These are phyloP conservation scores for Xylariaceae sp. DNA, from an alignment of 2,329 filamentous ascomycete species.

Conservation along the genomic window DNA sequence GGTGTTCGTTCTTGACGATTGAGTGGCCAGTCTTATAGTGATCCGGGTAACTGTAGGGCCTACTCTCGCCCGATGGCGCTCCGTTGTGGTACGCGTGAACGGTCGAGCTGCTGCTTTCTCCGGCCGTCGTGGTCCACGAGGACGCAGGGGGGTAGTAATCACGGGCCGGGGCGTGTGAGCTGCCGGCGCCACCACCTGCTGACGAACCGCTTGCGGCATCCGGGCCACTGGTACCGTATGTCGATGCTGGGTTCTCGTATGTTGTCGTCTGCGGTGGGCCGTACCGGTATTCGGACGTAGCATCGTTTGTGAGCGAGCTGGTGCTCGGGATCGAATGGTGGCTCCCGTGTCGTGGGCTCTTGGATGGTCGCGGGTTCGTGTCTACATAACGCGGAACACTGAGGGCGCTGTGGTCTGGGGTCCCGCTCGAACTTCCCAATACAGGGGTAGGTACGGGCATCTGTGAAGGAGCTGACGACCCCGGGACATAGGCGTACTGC, in stretches of 20 bases:
- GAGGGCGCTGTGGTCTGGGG: constrained; percentile 42
- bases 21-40: constrained; percentile 41
- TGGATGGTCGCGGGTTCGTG: constrained; percentile 47
- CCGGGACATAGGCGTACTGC: constrained; percentile 50
- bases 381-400: constrained; percentile 55
- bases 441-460: constrained; percentile 40
- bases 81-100: constrained; percentile 39
- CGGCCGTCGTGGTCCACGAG: constrained; percentile 48
- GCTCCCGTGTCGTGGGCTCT: constrained; percentile 50
- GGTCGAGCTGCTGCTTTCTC: constrained; percentile 38
- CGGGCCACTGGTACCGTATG: constrained; percentile 19
- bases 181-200: constrained; percentile 5
- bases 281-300: constrained; percentile 52
- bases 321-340: constrained; percentile 50
- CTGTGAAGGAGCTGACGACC: constrained; percentile 46
- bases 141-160: constrained; percentile 51
- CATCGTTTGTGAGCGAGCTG: constrained; percentile 44
- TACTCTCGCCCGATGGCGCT: constrained; percentile 36
- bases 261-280: constrained; percentile 35
- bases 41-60: constrained; percentile 46
- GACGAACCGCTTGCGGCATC: constrained; percentile 10
- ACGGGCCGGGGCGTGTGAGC: constrained; percentile 33
- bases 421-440: constrained; percentile 20
- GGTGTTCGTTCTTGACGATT: constrained; percentile 32
- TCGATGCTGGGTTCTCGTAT: constrained; percentile 17